Evolutionary conservation across 345 rosid species (phyloP), one percentile per base, ranked within the genome.

Genomic region (Streptanthus diversifolius): DNA sequence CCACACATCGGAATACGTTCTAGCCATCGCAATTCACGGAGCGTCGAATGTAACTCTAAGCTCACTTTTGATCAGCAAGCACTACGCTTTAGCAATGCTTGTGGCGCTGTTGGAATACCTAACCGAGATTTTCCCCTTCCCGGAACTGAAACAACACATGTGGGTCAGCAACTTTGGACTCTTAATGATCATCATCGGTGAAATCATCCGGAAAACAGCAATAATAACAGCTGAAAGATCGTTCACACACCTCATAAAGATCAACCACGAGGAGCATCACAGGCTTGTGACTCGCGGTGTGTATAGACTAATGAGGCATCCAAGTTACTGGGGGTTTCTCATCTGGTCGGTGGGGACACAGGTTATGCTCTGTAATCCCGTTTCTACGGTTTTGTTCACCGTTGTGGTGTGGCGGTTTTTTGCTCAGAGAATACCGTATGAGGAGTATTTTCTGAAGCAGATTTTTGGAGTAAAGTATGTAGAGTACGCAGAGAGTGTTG

Each of bases 291-390:
- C 86, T 59, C 59, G 79, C 41, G 90, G 92, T 41, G 78, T 85
- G 22, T 86, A 84, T 70, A 65, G 77, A 11, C 61, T 81, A n/a
- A 70, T 87, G 51, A 89, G 92, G 44, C 86, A 87, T 82, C 92
- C 96, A 1, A 79, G 92, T 63, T 89, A 89, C 52, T 80, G 77
- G 13, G 87, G 90, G 69, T 89, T 87, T 79, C 75, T 85, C 63
- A 66, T 85, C 58, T 86, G 90, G 88, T 80, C 90, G 14, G 83
- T 83, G 9, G 90, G 88, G 36, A 84, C 89, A 45, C 92, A 87
- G 75, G 77, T 87, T 41, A 87, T 89, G 90, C 60, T 89, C 30
- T 87, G 90, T 60, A 87, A 89, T 72, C 90, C 90, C 13, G 2
- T 86, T 37, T 87, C 88, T 3, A 72, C 80, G 1, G 61, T 70